Evolutionary conservation across 495 filamentous ascomycete species (phyloP), one percentile per base, ranked within the genome.

Genomic region (Ramalina peruviana): DNA sequence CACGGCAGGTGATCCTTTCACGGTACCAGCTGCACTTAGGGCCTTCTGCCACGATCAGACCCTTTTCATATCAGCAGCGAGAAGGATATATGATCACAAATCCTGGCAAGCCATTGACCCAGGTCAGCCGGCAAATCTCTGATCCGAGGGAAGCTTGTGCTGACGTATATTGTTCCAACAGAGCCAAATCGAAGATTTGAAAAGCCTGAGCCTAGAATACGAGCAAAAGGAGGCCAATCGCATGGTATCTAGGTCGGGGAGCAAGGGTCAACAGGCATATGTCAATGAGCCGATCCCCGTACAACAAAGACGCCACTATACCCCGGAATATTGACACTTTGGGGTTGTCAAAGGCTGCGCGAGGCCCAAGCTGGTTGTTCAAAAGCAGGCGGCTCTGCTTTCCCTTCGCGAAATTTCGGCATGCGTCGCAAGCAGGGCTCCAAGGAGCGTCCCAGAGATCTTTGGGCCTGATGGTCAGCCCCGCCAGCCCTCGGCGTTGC

Each of bases 171-270:
- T 41, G 17, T 19, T 12, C 5, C 26, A 33, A 21, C 37, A 76
- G 73, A 67, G 67, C 54, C 73, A 76, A 67, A 76, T 76, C 52
- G 70, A 76, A 47, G 73, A 76, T 50, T 62, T 76, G 13, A 67
- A 68, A 36, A 58, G 60, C 20, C 67, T 76, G 62, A 75, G 72
- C 12, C 55, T 67, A 40, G 69, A 75, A 52, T 76, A 76, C 54
- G 73, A 76, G 58, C 65, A 60, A 27, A 69, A 75, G 49, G 72
- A 73, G 51, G 67, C 73, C 6, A 57, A 68, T 30, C 66, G 72
- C 12, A 76, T 76, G 73, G 53, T 64, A 10, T 61, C 58, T 19
- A 61, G 67, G 40, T 40, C 51, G 33, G 53, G 54, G 33, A 48
- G 53, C 9, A 52, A 47, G 57, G 25, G 52, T 65, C 7, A 48